These are phyloP conservation scores for Globisporangium ultimum DNA, from an alignment of 352 stramenopile species.

Conservation along the genomic window DNA sequence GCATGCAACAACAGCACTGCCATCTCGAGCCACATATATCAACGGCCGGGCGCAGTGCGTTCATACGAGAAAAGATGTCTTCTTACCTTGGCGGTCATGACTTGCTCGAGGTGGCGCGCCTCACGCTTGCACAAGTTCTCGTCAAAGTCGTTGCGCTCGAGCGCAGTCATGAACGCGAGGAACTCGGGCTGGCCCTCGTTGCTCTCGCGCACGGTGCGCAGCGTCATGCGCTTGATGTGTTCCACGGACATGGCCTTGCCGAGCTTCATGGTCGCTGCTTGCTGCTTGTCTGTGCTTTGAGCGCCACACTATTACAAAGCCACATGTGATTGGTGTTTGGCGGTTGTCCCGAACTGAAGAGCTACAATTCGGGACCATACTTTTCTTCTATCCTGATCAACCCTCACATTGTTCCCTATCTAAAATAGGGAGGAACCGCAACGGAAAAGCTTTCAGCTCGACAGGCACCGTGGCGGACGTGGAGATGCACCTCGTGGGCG, in stretches of 20 bases:
- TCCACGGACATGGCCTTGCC: conserved; percentile 74
- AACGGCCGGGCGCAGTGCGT: background rate
- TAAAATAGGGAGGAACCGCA: conserved; percentile 10
- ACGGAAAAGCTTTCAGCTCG: background rate
- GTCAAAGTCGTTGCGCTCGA: conserved; percentile 84
- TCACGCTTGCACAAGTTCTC: conserved; percentile 82
- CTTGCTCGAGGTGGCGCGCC: conserved; percentile 68
- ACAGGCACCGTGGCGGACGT: conserved; percentile 5
- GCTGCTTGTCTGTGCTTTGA: background rate
- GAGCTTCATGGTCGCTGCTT: conserved; percentile 64
- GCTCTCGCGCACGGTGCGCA: conserved; percentile 77
- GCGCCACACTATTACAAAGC: background rate
- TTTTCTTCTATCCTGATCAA: background rate
- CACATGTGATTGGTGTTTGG: conserved; percentile 13
- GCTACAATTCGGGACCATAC: background rate
- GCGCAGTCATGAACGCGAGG: conserved; percentile 75
- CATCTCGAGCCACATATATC: too few relatives aligned
- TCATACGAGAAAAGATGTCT: background rate
- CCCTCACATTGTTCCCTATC: background rate
- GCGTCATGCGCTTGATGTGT: conserved; percentile 90
- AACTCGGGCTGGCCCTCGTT: conserved; percentile 79
- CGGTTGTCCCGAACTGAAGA: conserved; percentile 3
- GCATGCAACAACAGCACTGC: conserved; percentile 1
- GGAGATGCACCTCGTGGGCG: conserved; percentile 3
- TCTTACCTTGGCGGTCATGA: conserved; percentile 68